Base-by-base conservation (phyloP, 2,329 filamentous ascomycete species). In the Fusarium nisikadoi region DNA sequence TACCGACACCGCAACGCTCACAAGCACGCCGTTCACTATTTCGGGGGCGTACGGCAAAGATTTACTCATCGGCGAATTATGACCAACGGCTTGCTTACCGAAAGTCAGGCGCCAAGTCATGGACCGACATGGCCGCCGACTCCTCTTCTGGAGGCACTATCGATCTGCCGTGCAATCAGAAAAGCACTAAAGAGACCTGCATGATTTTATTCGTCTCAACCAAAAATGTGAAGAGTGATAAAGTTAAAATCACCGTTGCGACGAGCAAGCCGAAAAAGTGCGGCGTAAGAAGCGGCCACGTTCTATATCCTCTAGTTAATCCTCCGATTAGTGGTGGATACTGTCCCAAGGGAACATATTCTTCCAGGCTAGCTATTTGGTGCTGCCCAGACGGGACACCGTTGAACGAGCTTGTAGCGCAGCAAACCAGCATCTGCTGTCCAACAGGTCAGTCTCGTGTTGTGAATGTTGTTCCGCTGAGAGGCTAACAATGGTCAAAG, bases 371-470 rank as follows among this genome's bases (percentile, higher is more conserved):
- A 4, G 67, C 61, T 0, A 50, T 57, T 3, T 73, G 71, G 61
- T 74, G 63, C 5, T 73, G 67, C 19, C 71, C 67, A 33, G 64
- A 68, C 27, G 71, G 70, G 9, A 43, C 57, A 31, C 27, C 71
- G 9, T 5, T 73, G 16, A 46, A 73, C 10, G 27, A 65, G 14
- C 14, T 41, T 4, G 62, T 65, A 6, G 46, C 58, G 0, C 25
- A 23, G 2, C 19, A 68, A 49, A 23, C 46, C 33, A 72, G 63
- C 36, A 61, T 71, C 27, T 73, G 71, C 46, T 73, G 71, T 31
- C 62, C 66, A 49, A 60, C 60, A 33, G 36, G 70, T 62, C 41
- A 60, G 60, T 62, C 53, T 16, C n/a, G 47, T n/a, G 12, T 2
- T 17, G 25, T n/a, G 4, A 4, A 39, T 23, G 13, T n/a, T 38